phyloP scores from a whole-genome alignment of 2,329 filamentous ascomycete species.

The Phyllosticta ampelicida region DNA sequence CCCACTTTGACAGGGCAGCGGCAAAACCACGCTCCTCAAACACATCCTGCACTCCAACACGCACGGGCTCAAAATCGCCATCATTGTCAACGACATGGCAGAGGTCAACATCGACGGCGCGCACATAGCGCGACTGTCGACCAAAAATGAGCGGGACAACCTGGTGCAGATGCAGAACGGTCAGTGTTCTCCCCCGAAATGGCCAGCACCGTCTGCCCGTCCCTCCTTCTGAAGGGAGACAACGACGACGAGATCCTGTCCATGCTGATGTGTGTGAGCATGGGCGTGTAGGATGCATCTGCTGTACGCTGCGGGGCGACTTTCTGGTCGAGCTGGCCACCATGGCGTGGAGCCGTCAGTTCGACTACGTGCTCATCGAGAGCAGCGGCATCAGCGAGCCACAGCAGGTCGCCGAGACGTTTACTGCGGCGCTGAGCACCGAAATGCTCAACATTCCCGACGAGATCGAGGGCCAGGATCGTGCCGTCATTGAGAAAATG shows the following conservation, averaged over 20 bases:
- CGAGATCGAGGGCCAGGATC: constrained; percentile 33
- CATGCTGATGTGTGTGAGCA: too few species aligned
- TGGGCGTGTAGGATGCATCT: constrained; percentile 61
- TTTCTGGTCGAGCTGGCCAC: constrained; percentile 58
- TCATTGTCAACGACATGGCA: constrained; percentile 63
- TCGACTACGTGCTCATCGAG: constrained; percentile 64
- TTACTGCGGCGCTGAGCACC: constrained; percentile 42
- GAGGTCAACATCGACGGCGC: constrained; percentile 53
- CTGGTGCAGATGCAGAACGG: constrained; percentile 56
- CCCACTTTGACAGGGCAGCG: constrained; percentile 43
- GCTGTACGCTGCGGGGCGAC: constrained; percentile 62
- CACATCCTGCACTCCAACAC: constrained; percentile 54
- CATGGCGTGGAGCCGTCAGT: constrained; percentile 48
- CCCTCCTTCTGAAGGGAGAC: too few species aligned
- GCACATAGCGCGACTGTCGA: constrained; percentile 43
- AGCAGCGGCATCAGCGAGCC: constrained; percentile 63
- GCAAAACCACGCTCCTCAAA: constrained; percentile 60
- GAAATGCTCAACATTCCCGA: constrained; percentile 38
- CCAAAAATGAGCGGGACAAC: constrained; percentile 42
- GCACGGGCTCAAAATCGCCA: constrained; percentile 57
- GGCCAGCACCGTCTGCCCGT: too few species aligned
- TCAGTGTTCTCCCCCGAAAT: too few species aligned
- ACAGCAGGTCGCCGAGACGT: constrained; percentile 64
- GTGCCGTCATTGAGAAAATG: constrained; percentile 37
- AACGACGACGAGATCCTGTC: too few species aligned